Percentiles rank a stretch among this genome's conserved stretches.
Evolutionary conservation across 179 eudicot genomes (phyloP).

Genomic region (Dionaea muscipula): DNA sequence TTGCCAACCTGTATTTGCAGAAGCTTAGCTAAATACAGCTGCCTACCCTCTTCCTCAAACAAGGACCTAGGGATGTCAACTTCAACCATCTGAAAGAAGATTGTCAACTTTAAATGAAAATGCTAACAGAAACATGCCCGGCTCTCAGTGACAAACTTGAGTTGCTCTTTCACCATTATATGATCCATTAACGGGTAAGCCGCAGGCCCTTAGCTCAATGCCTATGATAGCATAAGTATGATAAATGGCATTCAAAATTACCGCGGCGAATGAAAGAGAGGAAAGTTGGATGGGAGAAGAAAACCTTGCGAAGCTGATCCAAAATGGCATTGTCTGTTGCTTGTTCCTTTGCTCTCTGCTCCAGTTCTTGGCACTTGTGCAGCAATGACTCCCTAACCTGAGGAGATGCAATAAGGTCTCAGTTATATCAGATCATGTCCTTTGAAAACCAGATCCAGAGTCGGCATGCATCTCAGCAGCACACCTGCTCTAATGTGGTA

Average conservation of each 20-base stretch:
- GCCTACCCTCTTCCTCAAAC: slow-evolving; percentile 92
- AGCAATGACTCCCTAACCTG: slow-evolving; percentile 60
- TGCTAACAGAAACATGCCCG: not conserved
- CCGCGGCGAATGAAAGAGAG: too few species aligned
- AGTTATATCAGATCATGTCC: not conserved
- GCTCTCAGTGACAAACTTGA: not conserved
- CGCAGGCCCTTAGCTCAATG: too few species aligned
- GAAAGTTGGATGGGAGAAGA: not conserved
- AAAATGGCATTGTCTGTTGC: slow-evolving; percentile 90
- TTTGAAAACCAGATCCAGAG: slow-evolving; percentile 3
- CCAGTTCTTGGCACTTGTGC: slow-evolving; percentile 52
- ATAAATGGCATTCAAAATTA: too few species aligned
- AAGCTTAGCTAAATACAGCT: slow-evolving; percentile 73
- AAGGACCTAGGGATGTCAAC: slow-evolving; percentile 75
- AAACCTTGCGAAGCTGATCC: slow-evolving; percentile 78
- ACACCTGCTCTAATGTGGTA: slow-evolving; percentile 59
- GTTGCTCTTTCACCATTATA: too few species aligned
- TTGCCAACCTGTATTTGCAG: slow-evolving; percentile 63
- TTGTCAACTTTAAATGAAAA: too few species aligned
- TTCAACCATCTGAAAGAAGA: slow-evolving; percentile 58
- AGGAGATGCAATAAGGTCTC: slow-evolving; percentile 6
- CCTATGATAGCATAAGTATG: too few species aligned
- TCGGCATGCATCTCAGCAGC: slow-evolving; percentile 12
- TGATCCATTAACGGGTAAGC: too few species aligned
- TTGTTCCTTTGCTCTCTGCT: slow-evolving; percentile 87